These are phyloP conservation scores for Cercospora berteroae DNA, from an alignment of 2,329 filamentous ascomycete genomes.

Conservation along the genomic window DNA sequence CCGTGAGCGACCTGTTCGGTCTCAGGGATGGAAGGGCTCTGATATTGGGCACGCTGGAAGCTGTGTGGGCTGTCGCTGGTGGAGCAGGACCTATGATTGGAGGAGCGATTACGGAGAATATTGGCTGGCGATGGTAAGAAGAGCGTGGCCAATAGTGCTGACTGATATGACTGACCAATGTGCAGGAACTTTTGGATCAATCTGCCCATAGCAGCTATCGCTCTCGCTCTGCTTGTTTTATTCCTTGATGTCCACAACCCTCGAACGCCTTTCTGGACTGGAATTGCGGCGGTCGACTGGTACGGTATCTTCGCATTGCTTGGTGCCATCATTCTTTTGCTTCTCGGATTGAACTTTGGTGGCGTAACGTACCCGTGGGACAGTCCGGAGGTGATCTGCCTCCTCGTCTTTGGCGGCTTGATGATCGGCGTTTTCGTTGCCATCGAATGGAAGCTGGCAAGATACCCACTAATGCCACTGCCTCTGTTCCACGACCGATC, in stretches of 20 bases:
- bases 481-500: not conserved
- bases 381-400: not conserved
- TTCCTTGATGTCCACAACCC: not conserved
- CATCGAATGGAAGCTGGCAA: not conserved
- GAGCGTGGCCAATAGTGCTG: not conserved
- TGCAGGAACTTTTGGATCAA: not conserved
- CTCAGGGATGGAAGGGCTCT: not conserved
- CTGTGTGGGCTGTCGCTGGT: not conserved
- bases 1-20: not conserved
- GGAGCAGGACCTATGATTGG: constrained; percentile 1
- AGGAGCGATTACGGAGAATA: not conserved
- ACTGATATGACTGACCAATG: not conserved
- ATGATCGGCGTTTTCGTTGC: not conserved
- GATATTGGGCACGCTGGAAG: not conserved
- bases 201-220: not conserved
- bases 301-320: not conserved
- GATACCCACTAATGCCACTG: not conserved
- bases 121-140: not conserved
- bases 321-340: not conserved
- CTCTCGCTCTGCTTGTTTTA: not conserved
- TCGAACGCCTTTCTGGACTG: not conserved
- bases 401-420: not conserved
- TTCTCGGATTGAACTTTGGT: not conserved
- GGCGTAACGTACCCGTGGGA: not conserved
- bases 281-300: not conserved